Evolutionary conservation across 116 monocot species (phyloP).

Genomic region (Zostera marina): DNA sequence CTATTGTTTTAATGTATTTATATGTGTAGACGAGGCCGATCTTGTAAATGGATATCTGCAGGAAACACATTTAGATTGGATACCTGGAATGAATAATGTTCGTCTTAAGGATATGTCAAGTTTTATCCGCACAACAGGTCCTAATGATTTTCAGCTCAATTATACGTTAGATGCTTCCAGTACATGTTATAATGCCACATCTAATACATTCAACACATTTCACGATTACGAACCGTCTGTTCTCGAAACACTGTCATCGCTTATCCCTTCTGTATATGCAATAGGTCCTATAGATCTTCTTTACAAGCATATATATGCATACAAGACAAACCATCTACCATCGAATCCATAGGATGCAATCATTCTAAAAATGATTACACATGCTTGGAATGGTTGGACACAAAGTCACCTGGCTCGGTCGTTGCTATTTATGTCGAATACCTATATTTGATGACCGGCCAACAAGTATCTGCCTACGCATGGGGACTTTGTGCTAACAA

Average conservation of each 20-base stretch:
- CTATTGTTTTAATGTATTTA: not conserved
- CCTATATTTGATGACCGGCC: constrained; percentile 11
- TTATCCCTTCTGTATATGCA: constrained; percentile 7
- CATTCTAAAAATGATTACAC: constrained; percentile 13
- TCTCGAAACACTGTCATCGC: constrained; percentile 7
- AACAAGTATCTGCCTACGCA: constrained; percentile 13
- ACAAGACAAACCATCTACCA: not conserved
- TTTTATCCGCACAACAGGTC: constrained; percentile 35
- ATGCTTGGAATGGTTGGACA: constrained; percentile 13
- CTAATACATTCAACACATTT: constrained; percentile 22
- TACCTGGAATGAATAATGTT: constrained; percentile 26
- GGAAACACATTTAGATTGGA: constrained; percentile 23
- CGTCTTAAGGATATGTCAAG: constrained; percentile 43
- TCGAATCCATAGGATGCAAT: constrained; percentile 3
- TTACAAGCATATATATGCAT: not conserved
- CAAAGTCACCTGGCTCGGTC: constrained; percentile 3
- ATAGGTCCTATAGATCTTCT: constrained; percentile 7
- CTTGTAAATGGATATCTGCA: constrained; percentile 36
- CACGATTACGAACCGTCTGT: constrained; percentile 8
- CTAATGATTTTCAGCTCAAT: constrained; percentile 10
- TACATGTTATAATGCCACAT: not conserved
- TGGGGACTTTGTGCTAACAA: constrained; percentile 8
- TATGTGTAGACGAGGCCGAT: not conserved
- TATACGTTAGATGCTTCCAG: not conserved
- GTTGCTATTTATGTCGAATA: constrained; percentile 16